A percentile compares a stretch with the other conserved stretches of the same genome.
Conservation (phyloP, 768 basidiomycete species). For the Russula brevipes region DNA sequence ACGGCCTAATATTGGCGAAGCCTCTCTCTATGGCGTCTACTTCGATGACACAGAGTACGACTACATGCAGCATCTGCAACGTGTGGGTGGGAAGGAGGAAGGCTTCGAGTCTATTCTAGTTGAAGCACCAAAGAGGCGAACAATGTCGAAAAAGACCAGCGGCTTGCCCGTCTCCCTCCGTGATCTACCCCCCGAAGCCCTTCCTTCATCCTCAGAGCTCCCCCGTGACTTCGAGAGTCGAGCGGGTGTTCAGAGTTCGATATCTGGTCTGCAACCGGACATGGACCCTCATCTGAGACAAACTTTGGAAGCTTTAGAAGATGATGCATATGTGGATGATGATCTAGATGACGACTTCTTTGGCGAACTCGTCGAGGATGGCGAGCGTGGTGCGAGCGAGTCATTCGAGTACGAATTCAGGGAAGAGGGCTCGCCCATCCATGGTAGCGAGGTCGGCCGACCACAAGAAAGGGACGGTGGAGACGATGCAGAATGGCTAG, state of each 20-base stretch:
- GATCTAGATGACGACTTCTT: conserved; percentile 73
- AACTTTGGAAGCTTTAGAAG: conserved; percentile 88
- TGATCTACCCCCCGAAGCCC: conserved; percentile 60
- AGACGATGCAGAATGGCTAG: conserved; percentile 61
- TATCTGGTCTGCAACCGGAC: conserved; percentile 87
- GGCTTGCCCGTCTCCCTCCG: conserved; percentile 40
- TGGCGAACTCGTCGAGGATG: conserved; percentile 60
- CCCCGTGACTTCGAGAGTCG: conserved; percentile 71
- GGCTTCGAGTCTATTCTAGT: conserved; percentile 78
- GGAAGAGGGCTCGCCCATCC: conserved; percentile 44
- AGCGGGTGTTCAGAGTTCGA: conserved; percentile 72
- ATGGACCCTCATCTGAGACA: conserved; percentile 96
- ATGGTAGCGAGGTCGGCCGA: conserved; percentile 31
- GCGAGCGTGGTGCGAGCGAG: conserved; percentile 60
- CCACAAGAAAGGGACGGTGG: conserved; percentile 29
- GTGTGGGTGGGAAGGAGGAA: conserved; percentile 70
- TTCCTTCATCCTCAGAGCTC: conserved; percentile 71
- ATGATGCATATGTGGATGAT: conserved; percentile 89
- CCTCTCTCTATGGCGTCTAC: conserved; percentile 82
- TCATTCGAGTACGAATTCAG: conserved; percentile 61
- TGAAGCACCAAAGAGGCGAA: conserved; percentile 54
- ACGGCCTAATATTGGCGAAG: conserved; percentile 73
- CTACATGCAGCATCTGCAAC: conserved; percentile 94
- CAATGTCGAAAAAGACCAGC: conserved; percentile 37
- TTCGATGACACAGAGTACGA: conserved; percentile 96